Conservation (phyloP, 2,329 filamentous ascomycete species). For the Pseudogymnoascus sp. region DNA sequence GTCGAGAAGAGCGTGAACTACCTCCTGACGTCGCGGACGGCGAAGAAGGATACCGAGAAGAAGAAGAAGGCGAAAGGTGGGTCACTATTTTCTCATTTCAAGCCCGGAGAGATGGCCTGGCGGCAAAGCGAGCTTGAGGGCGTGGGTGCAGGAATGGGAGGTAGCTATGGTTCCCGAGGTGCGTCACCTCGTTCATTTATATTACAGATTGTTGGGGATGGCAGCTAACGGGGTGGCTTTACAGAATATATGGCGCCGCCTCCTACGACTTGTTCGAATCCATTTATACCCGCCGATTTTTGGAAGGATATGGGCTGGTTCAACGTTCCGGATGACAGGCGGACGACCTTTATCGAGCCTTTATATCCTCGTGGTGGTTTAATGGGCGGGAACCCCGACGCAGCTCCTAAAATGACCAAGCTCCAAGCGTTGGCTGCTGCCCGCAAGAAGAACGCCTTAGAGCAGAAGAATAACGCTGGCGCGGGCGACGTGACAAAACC, state of each 20-base stretch:
- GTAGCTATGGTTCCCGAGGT: slow-evolving; percentile 19
- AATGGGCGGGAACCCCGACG: slow-evolving; percentile 65
- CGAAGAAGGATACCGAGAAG: slow-evolving; percentile 28
- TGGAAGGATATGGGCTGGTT: slow-evolving; percentile 87
- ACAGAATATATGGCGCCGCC: slow-evolving; percentile 9
- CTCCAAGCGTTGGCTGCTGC: slow-evolving; percentile 83
- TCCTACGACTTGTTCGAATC: slow-evolving; percentile 19
- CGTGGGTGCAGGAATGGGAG: neutral
- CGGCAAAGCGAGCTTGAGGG: neutral
- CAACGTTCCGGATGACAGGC: slow-evolving; percentile 58
- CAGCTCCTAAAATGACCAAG: slow-evolving; percentile 72
- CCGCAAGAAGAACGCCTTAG: slow-evolving; percentile 72
- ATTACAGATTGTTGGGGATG: neutral
- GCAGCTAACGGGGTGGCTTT: neutral
- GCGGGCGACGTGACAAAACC: slow-evolving; percentile 22
- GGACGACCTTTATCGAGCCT: slow-evolving; percentile 58
- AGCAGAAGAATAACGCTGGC: slow-evolving; percentile 37
- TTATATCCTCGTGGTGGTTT: slow-evolving; percentile 57
- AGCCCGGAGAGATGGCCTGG: slow-evolving; percentile 11
- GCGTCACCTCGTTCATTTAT: slow-evolving; percentile 19
- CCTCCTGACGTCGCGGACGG: slow-evolving; percentile 51
- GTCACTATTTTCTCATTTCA: slow-evolving; percentile 19
- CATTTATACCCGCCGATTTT: slow-evolving; percentile 49
- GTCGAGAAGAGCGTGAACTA: slow-evolving; percentile 78
- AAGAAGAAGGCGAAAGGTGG: slow-evolving; percentile 30